Evolutionary conservation across 306 rosid species (phyloP).

Genomic region (Vicia villosa): DNA sequence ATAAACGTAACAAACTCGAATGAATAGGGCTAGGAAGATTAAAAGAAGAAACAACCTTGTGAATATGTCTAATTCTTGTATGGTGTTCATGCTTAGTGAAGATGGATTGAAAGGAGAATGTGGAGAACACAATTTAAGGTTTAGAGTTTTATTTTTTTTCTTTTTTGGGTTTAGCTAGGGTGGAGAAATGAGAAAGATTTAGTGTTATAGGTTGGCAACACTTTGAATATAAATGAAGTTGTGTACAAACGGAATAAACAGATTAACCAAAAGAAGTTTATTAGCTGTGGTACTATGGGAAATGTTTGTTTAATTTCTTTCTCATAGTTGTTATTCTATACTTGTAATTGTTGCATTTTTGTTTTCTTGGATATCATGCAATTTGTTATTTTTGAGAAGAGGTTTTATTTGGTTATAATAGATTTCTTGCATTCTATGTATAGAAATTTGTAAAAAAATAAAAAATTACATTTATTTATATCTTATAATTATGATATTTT

Average conservation of each 20-base stretch:
- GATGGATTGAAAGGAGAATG: background rate
- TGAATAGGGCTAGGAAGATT: slow-evolving; percentile 57
- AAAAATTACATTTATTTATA: background rate
- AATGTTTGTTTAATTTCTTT: background rate
- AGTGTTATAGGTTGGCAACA: slow-evolving; percentile 10
- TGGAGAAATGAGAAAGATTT: background rate
- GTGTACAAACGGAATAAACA: background rate
- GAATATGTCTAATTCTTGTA: slow-evolving; percentile 37
- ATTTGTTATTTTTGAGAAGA: background rate
- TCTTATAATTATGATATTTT: background rate
- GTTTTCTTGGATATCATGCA: slow-evolving; percentile 1
- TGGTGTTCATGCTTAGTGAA: background rate
- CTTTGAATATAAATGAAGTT: slow-evolving; percentile 24
- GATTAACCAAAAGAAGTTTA: background rate
- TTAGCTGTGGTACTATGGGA: background rate
- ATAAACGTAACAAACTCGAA: slow-evolving; percentile 60
- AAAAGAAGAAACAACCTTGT: slow-evolving; percentile 55
- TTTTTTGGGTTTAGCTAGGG: slow-evolving; percentile 48
- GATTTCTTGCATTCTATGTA: slow-evolving; percentile 6
- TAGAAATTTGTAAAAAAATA: background rate
- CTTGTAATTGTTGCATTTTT: background rate
- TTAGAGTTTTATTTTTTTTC: slow-evolving; percentile 31
- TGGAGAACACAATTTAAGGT: background rate
- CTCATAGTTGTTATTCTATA: background rate
- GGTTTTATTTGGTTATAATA: background rate